Evolutionary conservation across 495 filamentous ascomycete species (phyloP).

Genomic region (Talaromyces wortmannii): DNA sequence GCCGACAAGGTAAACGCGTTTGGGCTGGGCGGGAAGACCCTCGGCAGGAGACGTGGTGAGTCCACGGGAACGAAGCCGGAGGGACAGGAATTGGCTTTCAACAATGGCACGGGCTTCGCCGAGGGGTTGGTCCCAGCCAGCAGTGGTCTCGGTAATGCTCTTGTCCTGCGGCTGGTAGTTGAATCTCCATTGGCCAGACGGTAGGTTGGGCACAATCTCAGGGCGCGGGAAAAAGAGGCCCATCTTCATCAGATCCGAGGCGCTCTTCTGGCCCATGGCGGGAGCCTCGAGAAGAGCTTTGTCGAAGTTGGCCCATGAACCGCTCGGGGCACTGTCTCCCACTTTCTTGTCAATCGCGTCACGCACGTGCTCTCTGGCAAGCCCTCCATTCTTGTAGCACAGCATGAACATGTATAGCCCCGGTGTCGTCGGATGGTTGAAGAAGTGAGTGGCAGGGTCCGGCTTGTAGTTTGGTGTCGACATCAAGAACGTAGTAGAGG

Average conservation of each 20-base stretch:
- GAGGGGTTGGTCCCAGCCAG: conserved; percentile 44
- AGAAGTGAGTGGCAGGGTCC: conserved; percentile 80
- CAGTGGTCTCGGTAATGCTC: conserved; percentile 35
- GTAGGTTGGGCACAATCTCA: conserved; percentile 90
- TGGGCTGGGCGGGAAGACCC: conserved; percentile 70
- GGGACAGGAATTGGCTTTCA: conserved; percentile 88
- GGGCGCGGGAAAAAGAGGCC: conserved; percentile 91
- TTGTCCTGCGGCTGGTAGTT: conserved; percentile 43
- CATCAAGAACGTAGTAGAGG: conserved; percentile 96
- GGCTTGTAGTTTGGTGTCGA: conserved; percentile 84
- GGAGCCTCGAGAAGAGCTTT: conserved; percentile 52
- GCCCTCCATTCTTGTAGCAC: conserved; percentile 96
- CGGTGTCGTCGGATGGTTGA: conserved; percentile 79
- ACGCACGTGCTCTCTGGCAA: conserved; percentile 83
- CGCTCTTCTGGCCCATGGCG: conserved; percentile 52
- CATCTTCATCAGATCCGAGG: conserved; percentile 61
- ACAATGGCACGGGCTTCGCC: conserved; percentile 82
- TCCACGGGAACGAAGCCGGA: conserved; percentile 72
- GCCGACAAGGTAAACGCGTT: conserved; percentile 88
- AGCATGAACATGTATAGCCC: conserved; percentile 98
- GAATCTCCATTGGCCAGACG: conserved; percentile 78
- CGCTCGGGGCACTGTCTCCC: conserved; percentile 19
- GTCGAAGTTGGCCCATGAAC: conserved; percentile 77
- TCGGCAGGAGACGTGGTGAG: conserved; percentile 54
- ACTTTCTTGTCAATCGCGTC: conserved; percentile 54